Conservation (phyloP, 2,329 filamentous ascomycete species). For the Byssoonygena ceratinophila region DNA sequence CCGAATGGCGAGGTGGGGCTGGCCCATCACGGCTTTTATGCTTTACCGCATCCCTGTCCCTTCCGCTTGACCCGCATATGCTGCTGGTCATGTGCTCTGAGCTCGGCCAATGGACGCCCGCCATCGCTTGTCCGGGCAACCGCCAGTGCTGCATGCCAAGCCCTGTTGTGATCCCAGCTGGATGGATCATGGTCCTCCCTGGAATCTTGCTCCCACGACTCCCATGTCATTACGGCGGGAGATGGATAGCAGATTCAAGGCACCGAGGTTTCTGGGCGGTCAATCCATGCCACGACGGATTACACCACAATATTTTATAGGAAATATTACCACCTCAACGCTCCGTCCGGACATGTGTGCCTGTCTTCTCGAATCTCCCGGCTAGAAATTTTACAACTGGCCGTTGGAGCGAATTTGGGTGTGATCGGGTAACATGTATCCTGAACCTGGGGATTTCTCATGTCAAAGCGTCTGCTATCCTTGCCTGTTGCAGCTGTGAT, state of each 20-base stretch:
- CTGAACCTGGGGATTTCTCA: not conserved
- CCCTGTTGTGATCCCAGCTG: slow-evolving; percentile 6
- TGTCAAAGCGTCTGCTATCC: not conserved
- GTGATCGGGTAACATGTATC: slow-evolving; percentile 5
- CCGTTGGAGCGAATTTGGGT: not conserved
- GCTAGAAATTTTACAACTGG: not conserved
- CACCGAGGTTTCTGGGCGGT: too few species aligned
- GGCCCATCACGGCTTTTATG: not conserved
- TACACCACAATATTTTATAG: too few species aligned
- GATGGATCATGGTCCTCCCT: slow-evolving; percentile 7
- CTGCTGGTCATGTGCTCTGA: slow-evolving; percentile 17
- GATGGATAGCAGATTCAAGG: too few species aligned
- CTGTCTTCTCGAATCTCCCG: not conserved
- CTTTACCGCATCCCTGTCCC: slow-evolving; percentile 15
- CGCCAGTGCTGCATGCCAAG: slow-evolving; percentile 7
- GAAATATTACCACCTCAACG: too few species aligned
- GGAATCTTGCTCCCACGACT: not conserved
- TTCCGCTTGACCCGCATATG: slow-evolving; percentile 19
- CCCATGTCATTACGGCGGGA: not conserved
- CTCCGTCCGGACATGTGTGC: too few species aligned
- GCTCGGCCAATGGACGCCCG: slow-evolving; percentile 11
- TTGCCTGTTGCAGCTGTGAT: not conserved
- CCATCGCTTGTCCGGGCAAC: slow-evolving; percentile 1
- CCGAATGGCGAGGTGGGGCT: slow-evolving; percentile 3
- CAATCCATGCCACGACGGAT: too few species aligned